These are phyloP conservation scores for Coriaria nepalensis DNA, from an alignment of 306 rosid genomes.

Conservation along the genomic window DNA sequence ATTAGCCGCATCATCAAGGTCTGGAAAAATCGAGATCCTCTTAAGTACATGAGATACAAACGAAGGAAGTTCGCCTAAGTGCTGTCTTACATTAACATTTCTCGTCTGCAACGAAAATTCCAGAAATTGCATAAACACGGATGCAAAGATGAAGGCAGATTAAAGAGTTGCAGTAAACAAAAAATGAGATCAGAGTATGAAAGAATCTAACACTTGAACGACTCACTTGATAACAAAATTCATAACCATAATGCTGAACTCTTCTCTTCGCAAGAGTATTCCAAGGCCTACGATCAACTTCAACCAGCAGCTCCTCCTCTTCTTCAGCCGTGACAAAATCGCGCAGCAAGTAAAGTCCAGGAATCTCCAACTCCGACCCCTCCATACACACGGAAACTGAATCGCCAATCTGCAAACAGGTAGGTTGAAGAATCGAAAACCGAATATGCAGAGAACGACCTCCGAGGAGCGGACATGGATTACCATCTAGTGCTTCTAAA, in stretches of 20 bases:
- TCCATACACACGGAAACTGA: constrained; percentile 44
- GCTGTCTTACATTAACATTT: constrained; percentile 53
- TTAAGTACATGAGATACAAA: constrained; percentile 55
- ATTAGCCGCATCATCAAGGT: constrained; percentile 21
- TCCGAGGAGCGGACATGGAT: constrained; percentile 47
- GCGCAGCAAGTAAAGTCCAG: constrained; percentile 63
- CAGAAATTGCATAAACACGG: background rate
- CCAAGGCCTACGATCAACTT: constrained; percentile 69
- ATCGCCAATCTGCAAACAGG: constrained; percentile 22
- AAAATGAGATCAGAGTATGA: background rate
- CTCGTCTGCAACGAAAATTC: constrained; percentile 38
- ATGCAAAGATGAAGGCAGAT: no score
- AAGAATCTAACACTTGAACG: background rate
- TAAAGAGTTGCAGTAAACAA: no score
- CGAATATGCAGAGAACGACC: constrained; percentile 67
- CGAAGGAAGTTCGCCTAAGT: constrained; percentile 67
- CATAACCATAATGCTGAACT: constrained; percentile 93
- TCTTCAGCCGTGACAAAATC: constrained; percentile 55
- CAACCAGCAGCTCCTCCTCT: constrained; percentile 66
- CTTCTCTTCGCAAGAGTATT: constrained; percentile 63
- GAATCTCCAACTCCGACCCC: constrained; percentile 59
- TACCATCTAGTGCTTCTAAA: constrained; percentile 40
- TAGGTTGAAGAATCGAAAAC: constrained; percentile 51
- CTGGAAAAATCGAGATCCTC: constrained; percentile 41
- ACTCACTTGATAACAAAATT: constrained; percentile 71